Base-by-base conservation (phyloP, 31 red algal genomes). In the Asparagopsis taxiformis region DNA sequence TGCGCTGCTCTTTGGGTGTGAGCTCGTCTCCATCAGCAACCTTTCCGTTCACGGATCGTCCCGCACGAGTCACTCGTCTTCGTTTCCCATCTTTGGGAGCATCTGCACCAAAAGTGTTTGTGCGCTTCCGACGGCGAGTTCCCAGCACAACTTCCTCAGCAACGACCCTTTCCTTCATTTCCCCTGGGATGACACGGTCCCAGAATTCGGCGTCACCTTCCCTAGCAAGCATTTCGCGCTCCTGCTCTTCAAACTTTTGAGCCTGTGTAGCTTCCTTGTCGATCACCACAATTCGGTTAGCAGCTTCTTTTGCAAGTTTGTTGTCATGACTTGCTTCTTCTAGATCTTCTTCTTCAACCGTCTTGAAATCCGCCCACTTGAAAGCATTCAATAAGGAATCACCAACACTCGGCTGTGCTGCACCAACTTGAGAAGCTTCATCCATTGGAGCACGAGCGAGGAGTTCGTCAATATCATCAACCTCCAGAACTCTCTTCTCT, bases 301-400 rank as follows among this genome's bases (percentile, higher is more conserved):
- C 88, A 26, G 83, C 87, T 43, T 78, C 70, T 10, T 77, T 33
- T 11, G 86, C 77, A 51, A 77, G 71, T 39, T 62, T 75, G 20
- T 67, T 49, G 10, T 66, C 46, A 55, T 74, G 83, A 54, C 60
- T 53, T 8, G 53, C 73, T 17, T 73, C 82, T 8, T 72, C 77
- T 50, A 87, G 82, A 44, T 90, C 86, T 34, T 80, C 68, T 31
- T 87, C 82, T 31, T 86, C 90, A 22, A 70, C 76, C 8, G 88
- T 82, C 3, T 73, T 78, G 70, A 97, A 97, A 73, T 97, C 93
- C 15, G 81, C 73, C 93, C 93, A 97, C 70, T 97, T 97, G 46
- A 97, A 97, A 11, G 93, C 93, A 68, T 97, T 97, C 16, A 97
- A 57, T 25, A 97, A 62, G 24, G 87, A 91, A 75, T 91, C 93